A percentile compares a stretch with the other conserved stretches of the same genome.
These are phyloP conservation scores for Aureobasidium sp. DNA, from an alignment of 2,329 filamentous ascomycete species.

Conservation along the genomic window DNA sequence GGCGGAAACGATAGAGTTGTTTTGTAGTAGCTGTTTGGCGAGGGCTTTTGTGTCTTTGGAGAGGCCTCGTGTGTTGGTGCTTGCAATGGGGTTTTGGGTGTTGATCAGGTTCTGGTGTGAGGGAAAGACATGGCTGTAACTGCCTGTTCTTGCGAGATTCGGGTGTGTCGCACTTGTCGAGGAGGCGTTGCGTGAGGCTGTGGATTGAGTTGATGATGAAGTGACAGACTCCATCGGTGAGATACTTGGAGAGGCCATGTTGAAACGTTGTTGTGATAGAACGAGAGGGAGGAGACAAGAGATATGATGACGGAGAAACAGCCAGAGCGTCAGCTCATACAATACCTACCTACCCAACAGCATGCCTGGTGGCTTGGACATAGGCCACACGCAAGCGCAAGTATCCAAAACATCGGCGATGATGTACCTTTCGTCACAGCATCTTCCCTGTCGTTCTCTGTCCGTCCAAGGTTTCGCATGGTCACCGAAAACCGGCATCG, in stretches of 20 bases:
- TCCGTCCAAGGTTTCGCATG: conserved; percentile 3
- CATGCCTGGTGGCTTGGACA: background rate
- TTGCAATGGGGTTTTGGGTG: background rate
- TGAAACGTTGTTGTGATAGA: background rate
- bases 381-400: background rate
- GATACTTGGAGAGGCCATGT: background rate
- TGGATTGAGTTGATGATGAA: background rate
- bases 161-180: background rate
- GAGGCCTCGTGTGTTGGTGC: background rate
- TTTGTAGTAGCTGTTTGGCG: background rate
- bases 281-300: background rate
- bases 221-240: conserved; percentile 2
- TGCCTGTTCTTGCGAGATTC: background rate
- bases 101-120: background rate
- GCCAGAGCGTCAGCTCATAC: background rate
- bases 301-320: background rate
- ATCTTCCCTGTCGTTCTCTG: background rate
- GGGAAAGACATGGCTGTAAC: background rate
- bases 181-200: background rate
- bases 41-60: background rate
- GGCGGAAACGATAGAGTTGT: background rate
- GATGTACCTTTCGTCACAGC: background rate
- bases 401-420: background rate
- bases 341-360: background rate
- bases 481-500: background rate